phyloP scores from a whole-genome alignment of 139 green algal genomes.

The Volvox africanus region DNA sequence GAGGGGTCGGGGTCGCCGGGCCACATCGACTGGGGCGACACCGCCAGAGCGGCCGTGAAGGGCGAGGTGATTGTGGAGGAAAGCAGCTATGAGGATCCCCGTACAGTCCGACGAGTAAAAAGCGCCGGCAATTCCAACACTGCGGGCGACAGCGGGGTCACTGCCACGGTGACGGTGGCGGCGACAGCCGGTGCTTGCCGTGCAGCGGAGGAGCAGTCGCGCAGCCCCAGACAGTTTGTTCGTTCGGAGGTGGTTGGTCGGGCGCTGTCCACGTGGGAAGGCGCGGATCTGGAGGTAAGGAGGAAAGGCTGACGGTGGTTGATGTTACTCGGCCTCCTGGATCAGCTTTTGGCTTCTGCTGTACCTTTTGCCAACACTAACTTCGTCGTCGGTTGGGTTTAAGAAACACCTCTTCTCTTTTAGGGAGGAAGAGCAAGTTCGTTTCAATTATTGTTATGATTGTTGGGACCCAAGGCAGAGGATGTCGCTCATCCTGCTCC shows the following conservation, averaged over 20 bases:
- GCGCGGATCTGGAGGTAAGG: conserved; percentile 10
- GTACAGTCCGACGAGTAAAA: background rate
- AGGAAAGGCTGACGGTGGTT: background rate
- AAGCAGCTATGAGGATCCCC: background rate
- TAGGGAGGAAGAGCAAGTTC: too few relatives aligned
- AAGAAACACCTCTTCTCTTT: too few relatives aligned
- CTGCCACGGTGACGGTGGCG: background rate
- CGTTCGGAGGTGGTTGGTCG: background rate
- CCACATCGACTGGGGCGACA: too few relatives aligned
- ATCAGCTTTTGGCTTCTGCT: too few relatives aligned
- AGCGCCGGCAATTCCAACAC: background rate
- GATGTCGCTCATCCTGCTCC: too few relatives aligned
- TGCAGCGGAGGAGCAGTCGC: background rate
- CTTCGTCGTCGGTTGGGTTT: too few relatives aligned
- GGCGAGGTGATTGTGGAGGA: background rate
- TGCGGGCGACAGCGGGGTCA: background rate
- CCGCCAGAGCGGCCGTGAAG: background rate
- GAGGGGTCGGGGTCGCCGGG: too few relatives aligned
- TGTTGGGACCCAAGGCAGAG: too few relatives aligned
- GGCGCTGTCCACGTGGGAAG: background rate
- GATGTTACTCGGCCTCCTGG: too few relatives aligned
- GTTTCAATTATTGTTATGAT: too few relatives aligned
- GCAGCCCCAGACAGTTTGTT: background rate
- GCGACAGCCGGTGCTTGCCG: background rate
- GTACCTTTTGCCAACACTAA: too few relatives aligned